Percentiles rank a stretch among this genome's conserved stretches.
phyloP scores from a whole-genome alignment of 768 basidiomycete species.

The Crassisporium funariophilum region DNA sequence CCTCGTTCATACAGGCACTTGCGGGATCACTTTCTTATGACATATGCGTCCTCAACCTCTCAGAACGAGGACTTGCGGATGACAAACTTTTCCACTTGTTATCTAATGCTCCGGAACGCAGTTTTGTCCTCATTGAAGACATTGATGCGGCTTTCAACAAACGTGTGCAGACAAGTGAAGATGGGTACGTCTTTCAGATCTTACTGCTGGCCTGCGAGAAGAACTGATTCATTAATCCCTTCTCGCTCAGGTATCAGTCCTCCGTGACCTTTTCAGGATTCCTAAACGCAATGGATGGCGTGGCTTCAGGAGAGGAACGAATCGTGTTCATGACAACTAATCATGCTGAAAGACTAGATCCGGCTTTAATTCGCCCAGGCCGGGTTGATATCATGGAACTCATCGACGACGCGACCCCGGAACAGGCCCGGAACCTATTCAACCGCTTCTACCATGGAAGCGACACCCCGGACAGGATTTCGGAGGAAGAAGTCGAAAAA shows the following conservation, averaged over 20 bases:
- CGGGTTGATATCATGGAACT: constrained; percentile 86
- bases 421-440: constrained; percentile 79
- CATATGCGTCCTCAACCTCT: constrained; percentile 93
- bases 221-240: constrained; percentile 15
- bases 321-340: constrained; percentile 99
- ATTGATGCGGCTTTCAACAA: constrained; percentile 97
- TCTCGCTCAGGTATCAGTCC: constrained; percentile 74
- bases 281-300: constrained; percentile 95
- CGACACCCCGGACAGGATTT: constrained; percentile 29
- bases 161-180: constrained; percentile 85
- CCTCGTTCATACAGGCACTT: constrained; percentile 97
- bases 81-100: constrained; percentile 94
- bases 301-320: constrained; percentile 97
- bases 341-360: constrained; percentile 85
- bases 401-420: constrained; percentile 84
- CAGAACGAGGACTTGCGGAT: constrained; percentile 93
- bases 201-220: constrained; percentile 3
- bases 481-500: constrained; percentile 36
- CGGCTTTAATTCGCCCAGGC: constrained; percentile 93
- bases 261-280: constrained; percentile 98
- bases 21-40: constrained; percentile 93
- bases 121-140: constrained; percentile 95
- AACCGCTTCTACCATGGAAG: constrained; percentile 76
- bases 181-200: constrained; percentile 64
- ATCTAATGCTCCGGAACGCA: constrained; percentile 90